Evolutionary conservation across 352 stramenopile genomes (phyloP), one percentile per base, ranked within the genome.

Genomic region (Globisporangium middletonii): DNA sequence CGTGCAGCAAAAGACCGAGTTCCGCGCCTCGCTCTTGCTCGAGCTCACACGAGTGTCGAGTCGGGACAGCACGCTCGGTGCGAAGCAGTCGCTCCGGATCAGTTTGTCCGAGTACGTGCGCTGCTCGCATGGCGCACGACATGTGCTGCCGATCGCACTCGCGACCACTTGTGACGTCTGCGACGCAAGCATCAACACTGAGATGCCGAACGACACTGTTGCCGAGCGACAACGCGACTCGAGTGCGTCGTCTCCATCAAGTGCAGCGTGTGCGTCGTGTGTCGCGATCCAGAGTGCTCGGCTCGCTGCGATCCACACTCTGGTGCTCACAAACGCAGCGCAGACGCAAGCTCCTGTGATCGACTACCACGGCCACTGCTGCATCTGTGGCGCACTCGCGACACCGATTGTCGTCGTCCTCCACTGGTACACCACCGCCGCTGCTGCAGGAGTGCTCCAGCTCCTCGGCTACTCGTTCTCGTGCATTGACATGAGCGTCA

Each of bases 1-100:
- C 28, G 78, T 88, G 12, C 78, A 88, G 55, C 70, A 83, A 30
- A 88, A 86, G 54, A 78, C 69, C 1, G 71, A 86, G 50, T 88
- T 79, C 53, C 71, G 75, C 5, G 59, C 73, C 2, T 68, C 79
- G 11, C 65, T 88, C 48, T 50, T 83, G 1, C 54, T 88, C 28
- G 71, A 86, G 53, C 27, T 84, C 19, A 68, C 63, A 27, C 57
- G 55, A 28, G 23, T 75, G 8, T 42, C 60, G 1, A 19, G 2
- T 46, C 15, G 53, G 50, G 16, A 12, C 19, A 11, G 47, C 45
- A n/a, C 19, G 13, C 8, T 47, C 43, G 50, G 41, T 8, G 63
- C 47, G 16, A 73, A 62, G 6, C 72, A 84, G 26, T 73, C 65
- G 7, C 26, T 84, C 16, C 65, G 60, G 5, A 76, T 86, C 38